These are phyloP conservation scores for Penicillium crustosum DNA, from an alignment of 2,329 filamentous ascomycete species.

Conservation along the genomic window DNA sequence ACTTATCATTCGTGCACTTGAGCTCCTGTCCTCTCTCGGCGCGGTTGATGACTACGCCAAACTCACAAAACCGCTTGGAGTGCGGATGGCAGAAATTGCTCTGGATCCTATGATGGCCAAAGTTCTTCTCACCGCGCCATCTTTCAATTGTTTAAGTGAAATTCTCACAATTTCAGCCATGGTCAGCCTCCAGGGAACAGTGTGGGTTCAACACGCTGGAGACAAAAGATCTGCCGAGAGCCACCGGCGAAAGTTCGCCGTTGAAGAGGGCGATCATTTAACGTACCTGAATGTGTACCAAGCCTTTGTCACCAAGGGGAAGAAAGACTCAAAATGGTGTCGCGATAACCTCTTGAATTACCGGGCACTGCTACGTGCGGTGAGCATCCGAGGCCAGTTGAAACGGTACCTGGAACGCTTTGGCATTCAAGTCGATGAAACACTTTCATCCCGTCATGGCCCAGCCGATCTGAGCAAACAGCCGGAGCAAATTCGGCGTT, in stretches of 20 bases:
- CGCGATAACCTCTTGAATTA: conserved; percentile 84
- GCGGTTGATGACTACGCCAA: conserved; percentile 88
- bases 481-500: conserved; percentile 75
- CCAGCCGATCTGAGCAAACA: conserved; percentile 46
- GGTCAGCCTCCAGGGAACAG: conserved; percentile 77
- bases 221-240: conserved; percentile 74
- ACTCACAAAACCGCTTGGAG: conserved; percentile 82
- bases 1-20: conserved; percentile 79
- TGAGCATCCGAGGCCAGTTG: conserved; percentile 83
- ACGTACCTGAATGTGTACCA: conserved; percentile 93
- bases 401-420: conserved; percentile 85
- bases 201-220: conserved; percentile 79
- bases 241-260: conserved; percentile 77
- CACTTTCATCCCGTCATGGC: conserved; percentile 39
- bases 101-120: conserved; percentile 96
- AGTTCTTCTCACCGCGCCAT: conserved; percentile 71
- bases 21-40: conserved; percentile 82
- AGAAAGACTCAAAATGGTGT: conserved; percentile 82
- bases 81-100: conserved; percentile 87
- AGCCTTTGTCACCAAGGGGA: conserved; percentile 78
- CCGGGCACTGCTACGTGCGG: conserved; percentile 76
- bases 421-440: conserved; percentile 68
- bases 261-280: conserved; percentile 89
- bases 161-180: conserved; percentile 92
- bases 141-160: conserved; percentile 78